Evolutionary conservation across 805 yeast species (phyloP).

Genomic region (Pachysolen tannophilus): DNA sequence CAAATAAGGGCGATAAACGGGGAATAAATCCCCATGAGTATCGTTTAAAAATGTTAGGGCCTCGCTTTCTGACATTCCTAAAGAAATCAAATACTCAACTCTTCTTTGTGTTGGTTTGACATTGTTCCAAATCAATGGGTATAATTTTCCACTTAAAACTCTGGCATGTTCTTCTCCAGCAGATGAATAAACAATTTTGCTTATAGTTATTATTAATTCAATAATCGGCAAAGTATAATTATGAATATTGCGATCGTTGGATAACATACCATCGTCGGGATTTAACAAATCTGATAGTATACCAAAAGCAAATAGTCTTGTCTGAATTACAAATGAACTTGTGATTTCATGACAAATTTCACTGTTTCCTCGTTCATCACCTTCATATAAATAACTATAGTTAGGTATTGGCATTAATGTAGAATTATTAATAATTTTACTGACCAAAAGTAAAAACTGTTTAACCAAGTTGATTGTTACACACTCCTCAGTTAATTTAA

Average conservation of each 20-base stretch:
- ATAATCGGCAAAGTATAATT: slow-evolving; percentile 31
- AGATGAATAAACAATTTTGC: slow-evolving; percentile 31
- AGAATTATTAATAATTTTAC: slow-evolving; percentile 34
- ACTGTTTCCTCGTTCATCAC: slow-evolving; percentile 17
- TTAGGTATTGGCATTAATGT: slow-evolving; percentile 22
- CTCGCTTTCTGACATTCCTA: slow-evolving; percentile 23
- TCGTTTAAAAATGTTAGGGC: slow-evolving; percentile 20
- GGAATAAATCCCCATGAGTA: slow-evolving; percentile 16
- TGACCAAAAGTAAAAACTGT: slow-evolving; percentile 34
- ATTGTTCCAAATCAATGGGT: slow-evolving; percentile 28
- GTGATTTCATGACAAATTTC: slow-evolving; percentile 19
- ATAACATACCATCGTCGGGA: slow-evolving; percentile 15
- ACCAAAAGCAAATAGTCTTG: slow-evolving; percentile 31
- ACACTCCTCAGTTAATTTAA: slow-evolving; percentile 28
- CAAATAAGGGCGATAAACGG: slow-evolving; percentile 12
- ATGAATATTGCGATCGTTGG: slow-evolving; percentile 10
- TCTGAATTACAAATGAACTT: slow-evolving; percentile 28
- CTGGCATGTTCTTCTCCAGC: slow-evolving; percentile 27
- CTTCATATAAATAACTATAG: slow-evolving; percentile 32
- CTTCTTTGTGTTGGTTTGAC: slow-evolving; percentile 33
- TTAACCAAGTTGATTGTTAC: slow-evolving; percentile 30
- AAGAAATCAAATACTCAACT: slow-evolving; percentile 20
- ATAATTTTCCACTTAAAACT: slow-evolving; percentile 26
- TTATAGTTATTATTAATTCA: slow-evolving; percentile 36
- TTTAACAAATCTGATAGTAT: slow-evolving; percentile 27